Evolutionary conservation across 768 basidiomycete genomes (phyloP), one percentile per base, ranked within the genome.

Genomic region (Boletus rubescentipes): DNA sequence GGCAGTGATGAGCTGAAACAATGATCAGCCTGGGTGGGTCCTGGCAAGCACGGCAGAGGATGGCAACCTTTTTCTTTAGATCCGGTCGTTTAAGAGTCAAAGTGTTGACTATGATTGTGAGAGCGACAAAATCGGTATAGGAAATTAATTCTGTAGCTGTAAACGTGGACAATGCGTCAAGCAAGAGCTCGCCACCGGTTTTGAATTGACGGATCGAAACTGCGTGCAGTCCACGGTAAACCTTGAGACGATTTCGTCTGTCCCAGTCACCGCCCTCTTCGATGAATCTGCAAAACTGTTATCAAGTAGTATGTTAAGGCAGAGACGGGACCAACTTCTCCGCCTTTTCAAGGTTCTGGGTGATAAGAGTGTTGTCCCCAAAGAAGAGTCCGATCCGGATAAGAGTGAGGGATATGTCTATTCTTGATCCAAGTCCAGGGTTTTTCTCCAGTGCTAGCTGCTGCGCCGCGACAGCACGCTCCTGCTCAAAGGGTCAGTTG

Each of bases 251-350:
- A 71, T 98, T 99, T 36, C 94, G 84, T 49, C 96, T 79, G 70
- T 99, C 96, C 96, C 96, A 99, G 73, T 99, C 96, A 41, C 96
- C 96, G 1, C 96, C 96, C 69, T 93, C 83, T 62, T 98, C 94
- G 49, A 97, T 89, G 39, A 97, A 77, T 51, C 92, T 94, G 65
- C 18, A 38, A 16, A 16, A 39, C n/a, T 20, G 15, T 35, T 32
- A 40, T 43, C 8, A 34, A 18, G 20, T 9, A 46, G 36, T 2
- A 23, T 2, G n/a, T 18, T 21, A 29, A 47, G 9, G n/a, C 3
- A n/a, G 8, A 40, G 34, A 21, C 11, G 11, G 4, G 23, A 78
- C 86, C 58, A 53, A 93, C 90, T 85, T 80, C 62, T 92, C 89
- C 0, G 95, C 95, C 61, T 87, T 85, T 29, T 82, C 75, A 42